Evolutionary conservation across 257 asterid genomes (phyloP).

Genomic region (Lavandula angustifolia): DNA sequence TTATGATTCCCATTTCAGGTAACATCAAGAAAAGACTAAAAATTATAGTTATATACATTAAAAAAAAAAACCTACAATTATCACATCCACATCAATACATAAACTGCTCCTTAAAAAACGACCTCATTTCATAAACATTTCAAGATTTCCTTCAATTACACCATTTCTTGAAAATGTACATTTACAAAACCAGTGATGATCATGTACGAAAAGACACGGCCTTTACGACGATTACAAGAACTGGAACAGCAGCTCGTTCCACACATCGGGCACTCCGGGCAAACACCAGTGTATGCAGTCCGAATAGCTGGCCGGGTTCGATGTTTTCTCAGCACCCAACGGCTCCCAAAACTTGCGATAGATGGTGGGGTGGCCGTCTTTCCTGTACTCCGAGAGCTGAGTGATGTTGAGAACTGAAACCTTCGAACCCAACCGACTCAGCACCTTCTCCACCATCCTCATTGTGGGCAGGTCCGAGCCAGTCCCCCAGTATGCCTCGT

Average conservation of each 20-base stretch:
- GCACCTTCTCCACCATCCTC: slow-evolving; percentile 65
- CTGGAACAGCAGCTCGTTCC: slow-evolving; percentile 54
- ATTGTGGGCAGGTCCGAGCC: slow-evolving; percentile 79
- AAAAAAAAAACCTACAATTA: too few relatives aligned
- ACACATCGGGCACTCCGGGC: too few relatives aligned
- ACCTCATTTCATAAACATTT: too few relatives aligned
- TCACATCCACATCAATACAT: too few relatives aligned
- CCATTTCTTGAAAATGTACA: slow-evolving; percentile 2
- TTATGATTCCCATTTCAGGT: too few relatives aligned
- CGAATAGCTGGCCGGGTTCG: slow-evolving; percentile 71
- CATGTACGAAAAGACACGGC: background rate
- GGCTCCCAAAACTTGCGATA: slow-evolving; percentile 94
- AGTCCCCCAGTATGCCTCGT: slow-evolving; percentile 62
- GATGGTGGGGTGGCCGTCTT: slow-evolving; percentile 90
- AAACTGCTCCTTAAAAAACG: too few relatives aligned
- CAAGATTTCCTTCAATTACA: too few relatives aligned
- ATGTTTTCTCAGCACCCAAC: slow-evolving; percentile 48
- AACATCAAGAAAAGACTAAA: too few relatives aligned
- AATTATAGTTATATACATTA: too few relatives aligned
- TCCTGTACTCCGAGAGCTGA: slow-evolving; percentile 84
- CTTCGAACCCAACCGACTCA: slow-evolving; percentile 58
- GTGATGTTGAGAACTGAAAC: slow-evolving; percentile 73
- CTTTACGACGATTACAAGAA: slow-evolving; percentile 38
- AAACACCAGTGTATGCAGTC: slow-evolving; percentile 84
- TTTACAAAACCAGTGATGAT: background rate